phyloP scores from a whole-genome alignment of 371 early-diverging fungal genomes.

The Lichtheimia ornata region DNA sequence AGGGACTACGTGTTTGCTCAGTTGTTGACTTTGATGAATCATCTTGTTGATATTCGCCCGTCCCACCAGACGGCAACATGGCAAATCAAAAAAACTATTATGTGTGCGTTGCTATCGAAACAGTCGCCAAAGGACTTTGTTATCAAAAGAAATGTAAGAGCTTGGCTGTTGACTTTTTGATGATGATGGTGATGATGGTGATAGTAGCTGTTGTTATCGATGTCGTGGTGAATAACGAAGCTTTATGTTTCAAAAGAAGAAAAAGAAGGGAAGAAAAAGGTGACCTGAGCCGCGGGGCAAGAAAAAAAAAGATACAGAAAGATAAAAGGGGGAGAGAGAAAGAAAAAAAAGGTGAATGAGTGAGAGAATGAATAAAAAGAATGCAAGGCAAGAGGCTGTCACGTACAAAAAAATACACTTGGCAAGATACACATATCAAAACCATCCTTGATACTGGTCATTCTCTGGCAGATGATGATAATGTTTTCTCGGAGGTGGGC shows the following conservation, averaged over 20 bases:
- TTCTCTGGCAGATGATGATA: too few species aligned
- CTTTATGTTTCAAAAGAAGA: not conserved
- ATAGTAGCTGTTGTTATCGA: too few species aligned
- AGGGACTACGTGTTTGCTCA: not conserved
- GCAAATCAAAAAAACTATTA: not conserved
- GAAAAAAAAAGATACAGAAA: slow-evolving; percentile 8
- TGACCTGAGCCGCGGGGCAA: not conserved
- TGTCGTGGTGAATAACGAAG: not conserved
- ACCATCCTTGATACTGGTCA: too few species aligned
- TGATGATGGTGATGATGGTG: too few species aligned
- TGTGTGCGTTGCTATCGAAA: too few species aligned
- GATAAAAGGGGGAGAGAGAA: slow-evolving; percentile 3
- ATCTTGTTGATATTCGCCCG: not conserved
- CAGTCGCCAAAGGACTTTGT: not conserved
- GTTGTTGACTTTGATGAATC: slow-evolving; percentile 11
- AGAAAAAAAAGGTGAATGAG: not conserved
- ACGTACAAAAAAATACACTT: too few species aligned
- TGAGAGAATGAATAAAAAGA: not conserved
- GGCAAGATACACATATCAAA: too few species aligned
- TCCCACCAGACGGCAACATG: slow-evolving; percentile 8
- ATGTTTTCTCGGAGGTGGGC: too few species aligned
- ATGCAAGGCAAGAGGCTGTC: slow-evolving; percentile 6
- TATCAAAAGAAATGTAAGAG: not conserved
- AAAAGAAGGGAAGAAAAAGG: slow-evolving; percentile 6
- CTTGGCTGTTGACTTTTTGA: too few species aligned